Evolutionary conservation across 352 stramenopile species (phyloP), one percentile per base, ranked within the genome.

Genomic region (Phytophthora sp.): DNA sequence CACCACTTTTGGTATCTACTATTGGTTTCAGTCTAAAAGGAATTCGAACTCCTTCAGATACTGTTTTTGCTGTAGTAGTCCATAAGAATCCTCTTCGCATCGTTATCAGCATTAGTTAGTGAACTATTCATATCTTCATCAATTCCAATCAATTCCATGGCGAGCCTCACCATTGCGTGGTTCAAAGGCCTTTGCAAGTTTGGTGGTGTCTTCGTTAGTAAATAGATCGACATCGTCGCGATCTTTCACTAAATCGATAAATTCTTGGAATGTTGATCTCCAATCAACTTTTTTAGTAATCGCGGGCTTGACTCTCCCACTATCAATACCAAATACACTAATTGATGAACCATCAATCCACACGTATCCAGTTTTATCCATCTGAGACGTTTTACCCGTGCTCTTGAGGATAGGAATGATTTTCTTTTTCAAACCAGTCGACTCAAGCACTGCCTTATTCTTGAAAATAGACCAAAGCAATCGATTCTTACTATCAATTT

Each of bases 111-210:
- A n/a, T n/a, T n/a, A n/a, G n/a, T n/a, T n/a, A n/a, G n/a, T n/a
- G n/a, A n/a, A n/a, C n/a, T n/a, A 56, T 67, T 30, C 50, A 67
- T 56, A 45, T 51, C 50, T 61, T 61, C 33, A 52, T 67, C 59
- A 35, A 52, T 49, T 57, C 59, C 59, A 44, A 24, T 52, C 42
- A 29, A 61, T 31, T 36, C 50, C 49, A 61, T 67, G 41, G 0
- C 31, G 39, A 45, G 59, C 29, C 23, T 67, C 49, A 30, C 50
- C 50, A 52, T 55, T 42, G n/a, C 39, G 11, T 56, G 49, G 15
- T 31, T 35, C 24, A 36, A 57, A 68, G 13, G 9, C 51, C 41
- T 61, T 29, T 29, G 41, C 41, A 50, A 50, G 41, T 50, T 50
- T 50, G 41, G 20, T 50, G 41, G 18, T 50, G 41, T 50, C 21